phyloP scores from a whole-genome alignment of 257 asterid genomes.

The Verbena officinalis region DNA sequence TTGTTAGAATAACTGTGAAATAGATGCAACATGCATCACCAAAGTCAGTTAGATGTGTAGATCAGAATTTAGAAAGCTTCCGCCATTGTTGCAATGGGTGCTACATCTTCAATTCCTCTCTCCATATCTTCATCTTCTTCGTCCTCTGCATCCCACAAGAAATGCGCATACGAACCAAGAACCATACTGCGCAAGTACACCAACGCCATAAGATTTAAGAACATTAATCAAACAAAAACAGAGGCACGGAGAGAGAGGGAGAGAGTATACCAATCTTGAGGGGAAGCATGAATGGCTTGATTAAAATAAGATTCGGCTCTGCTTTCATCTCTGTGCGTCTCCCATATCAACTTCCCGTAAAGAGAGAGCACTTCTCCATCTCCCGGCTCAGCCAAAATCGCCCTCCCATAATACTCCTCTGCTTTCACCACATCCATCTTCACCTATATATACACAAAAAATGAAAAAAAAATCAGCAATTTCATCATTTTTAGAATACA shows the following conservation, averaged over 20 bases:
- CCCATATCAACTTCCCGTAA: conserved; percentile 74
- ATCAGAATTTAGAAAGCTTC: conserved; percentile 25
- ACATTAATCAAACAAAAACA: not conserved
- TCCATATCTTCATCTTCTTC: conserved; percentile 29
- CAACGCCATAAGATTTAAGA: no score
- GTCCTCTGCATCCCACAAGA: conserved; percentile 71
- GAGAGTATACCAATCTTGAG: conserved; percentile 53
- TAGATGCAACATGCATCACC: not conserved
- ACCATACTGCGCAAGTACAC: conserved; percentile 40
- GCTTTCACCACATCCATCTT: conserved; percentile 66
- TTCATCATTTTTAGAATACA: not conserved
- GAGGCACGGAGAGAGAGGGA: not conserved
- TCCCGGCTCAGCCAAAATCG: conserved; percentile 67
- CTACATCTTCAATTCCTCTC: not conserved
- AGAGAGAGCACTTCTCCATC: conserved; percentile 70
- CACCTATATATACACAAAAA: conserved; percentile 43
- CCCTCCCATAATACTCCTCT: conserved; percentile 72
- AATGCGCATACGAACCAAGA: conserved; percentile 72
- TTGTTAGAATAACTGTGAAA: not conserved
- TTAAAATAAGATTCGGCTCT: conserved; percentile 68
- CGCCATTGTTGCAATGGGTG: conserved; percentile 15
- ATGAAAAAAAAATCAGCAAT: not conserved
- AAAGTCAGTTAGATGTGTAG: not conserved
- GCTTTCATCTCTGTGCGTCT: conserved; percentile 51
- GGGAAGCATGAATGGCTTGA: conserved; percentile 69